Evolutionary conservation across 352 stramenopile species (phyloP), one percentile per base, ranked within the genome.

Genomic region (Globisporangium irregulare): DNA sequence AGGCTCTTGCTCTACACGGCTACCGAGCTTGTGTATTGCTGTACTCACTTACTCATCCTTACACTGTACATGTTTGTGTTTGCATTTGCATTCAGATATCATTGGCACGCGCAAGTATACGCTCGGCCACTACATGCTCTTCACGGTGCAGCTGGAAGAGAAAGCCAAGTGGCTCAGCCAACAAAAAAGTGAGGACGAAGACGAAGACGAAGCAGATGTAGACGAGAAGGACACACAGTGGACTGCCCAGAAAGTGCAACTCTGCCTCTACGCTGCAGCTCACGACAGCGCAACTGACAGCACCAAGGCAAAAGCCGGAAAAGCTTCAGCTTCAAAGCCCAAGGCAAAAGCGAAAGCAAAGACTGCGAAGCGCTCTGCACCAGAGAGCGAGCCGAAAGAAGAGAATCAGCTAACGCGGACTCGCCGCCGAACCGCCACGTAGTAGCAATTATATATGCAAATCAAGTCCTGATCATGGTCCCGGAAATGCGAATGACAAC

Each of bases 31-130:
- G 41, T 9, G 12, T 46, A 15, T 46, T 18, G 4, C 7, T 8
- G 41, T 15, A 46, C 6, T 20, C 14, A n/a, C 6, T 20, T 4
- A n/a, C 15, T n/a, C 15, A 48, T 48, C 48, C 8, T 32, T 32
- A 32, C 27, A 32, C n/a, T 14, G 10, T 54, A 14, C 25, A 6
- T 41, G 24, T 25, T 10, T 41, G 41, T 25, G 14, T n/a, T 25
- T 32, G 9, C 12, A 41, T 34, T 54, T 54, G 38, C 6, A 27
- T 55, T n/a, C 55, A 91, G 82, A 68, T 3, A 70, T 84, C 46
- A 94, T 94, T 55, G 84, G 84, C 18, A 67, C 82, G 27, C 82
- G 83, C 46, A 91, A 94, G 74, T 94, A 94, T 74, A 94, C 84
- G 34, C 71, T 94, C 12, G 32, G 75, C 43, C 86, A 93, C 67